Conservation (phyloP, 441 rosid species). For the Melastoma candidum region DNA sequence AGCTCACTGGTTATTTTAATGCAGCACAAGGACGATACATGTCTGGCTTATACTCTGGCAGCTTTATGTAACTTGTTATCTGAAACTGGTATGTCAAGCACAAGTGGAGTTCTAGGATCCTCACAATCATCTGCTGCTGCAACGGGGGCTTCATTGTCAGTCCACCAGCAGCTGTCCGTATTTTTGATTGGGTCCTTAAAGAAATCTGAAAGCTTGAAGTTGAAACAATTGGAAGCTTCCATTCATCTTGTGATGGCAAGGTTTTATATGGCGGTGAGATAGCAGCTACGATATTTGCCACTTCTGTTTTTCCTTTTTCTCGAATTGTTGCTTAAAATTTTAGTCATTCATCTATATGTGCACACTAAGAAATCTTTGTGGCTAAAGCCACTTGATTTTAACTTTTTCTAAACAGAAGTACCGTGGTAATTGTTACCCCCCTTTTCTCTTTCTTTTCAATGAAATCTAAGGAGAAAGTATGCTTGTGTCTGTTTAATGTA, state of each 20-base stretch:
- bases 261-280: conserved; percentile 74
- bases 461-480: no score
- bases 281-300: conserved; percentile 5
- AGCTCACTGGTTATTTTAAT: conserved; percentile 11
- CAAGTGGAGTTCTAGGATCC: conserved; percentile 65
- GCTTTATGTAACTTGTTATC: conserved; percentile 85
- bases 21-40: conserved; percentile 88
- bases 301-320: conserved; percentile 2
- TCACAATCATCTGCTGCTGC: conserved; percentile 59
- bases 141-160: conserved; percentile 60
- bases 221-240: conserved; percentile 78
- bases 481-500: no score
- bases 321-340: neutral
- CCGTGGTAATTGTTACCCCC: no score
- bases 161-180: conserved; percentile 81
- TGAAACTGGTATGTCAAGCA: conserved; percentile 71
- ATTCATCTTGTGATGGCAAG: conserved; percentile 94
- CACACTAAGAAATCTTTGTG: neutral
- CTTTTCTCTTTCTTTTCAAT: no score
- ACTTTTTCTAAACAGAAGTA: no score
- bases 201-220: conserved; percentile 79
- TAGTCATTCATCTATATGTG: neutral
- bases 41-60: conserved; percentile 91
- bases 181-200: conserved; percentile 70
- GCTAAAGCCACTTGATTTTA: no score